phyloP scores from a whole-genome alignment of 164 flowering plant genomes.

The Liriodendron chinense region DNA sequence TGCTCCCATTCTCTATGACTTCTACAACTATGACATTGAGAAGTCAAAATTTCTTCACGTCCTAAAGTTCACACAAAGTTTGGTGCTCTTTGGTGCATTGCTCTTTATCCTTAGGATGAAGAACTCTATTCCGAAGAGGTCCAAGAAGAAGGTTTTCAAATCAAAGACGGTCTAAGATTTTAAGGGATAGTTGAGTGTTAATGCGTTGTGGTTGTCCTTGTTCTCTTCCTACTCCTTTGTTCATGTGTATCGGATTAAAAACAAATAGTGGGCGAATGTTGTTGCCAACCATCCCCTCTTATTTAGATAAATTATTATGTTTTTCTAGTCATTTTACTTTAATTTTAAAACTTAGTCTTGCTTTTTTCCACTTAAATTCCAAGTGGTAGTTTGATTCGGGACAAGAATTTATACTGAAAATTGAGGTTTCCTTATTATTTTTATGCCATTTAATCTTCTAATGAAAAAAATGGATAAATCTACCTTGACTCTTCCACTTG shows the following conservation, averaged over 20 bases:
- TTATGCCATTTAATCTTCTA: not conserved
- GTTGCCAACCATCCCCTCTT: not conserved
- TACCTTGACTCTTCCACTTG: no score
- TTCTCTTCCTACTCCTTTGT: not conserved
- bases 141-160: conserved; percentile 45
- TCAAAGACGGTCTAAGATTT: conserved; percentile 40
- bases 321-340: not conserved
- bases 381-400: not conserved
- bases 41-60: conserved; percentile 50
- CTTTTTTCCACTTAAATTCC: not conserved
- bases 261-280: not conserved
- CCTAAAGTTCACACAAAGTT: conserved; percentile 55
- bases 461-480: no score
- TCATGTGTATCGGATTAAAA: not conserved
- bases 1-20: conserved; percentile 68
- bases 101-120: conserved; percentile 73
- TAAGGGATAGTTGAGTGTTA: not conserved
- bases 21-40: conserved; percentile 67
- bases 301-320: not conserved
- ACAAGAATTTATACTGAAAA: not conserved
- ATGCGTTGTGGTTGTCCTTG: not conserved
- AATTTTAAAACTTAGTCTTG: not conserved
- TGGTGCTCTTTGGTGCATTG: conserved; percentile 67
- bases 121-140: conserved; percentile 51
- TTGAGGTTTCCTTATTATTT: not conserved